Evolutionary conservation across 2,329 filamentous ascomycete species (phyloP), one percentile per base, ranked within the genome.

Genomic region (Ilyonectria robusta): DNA sequence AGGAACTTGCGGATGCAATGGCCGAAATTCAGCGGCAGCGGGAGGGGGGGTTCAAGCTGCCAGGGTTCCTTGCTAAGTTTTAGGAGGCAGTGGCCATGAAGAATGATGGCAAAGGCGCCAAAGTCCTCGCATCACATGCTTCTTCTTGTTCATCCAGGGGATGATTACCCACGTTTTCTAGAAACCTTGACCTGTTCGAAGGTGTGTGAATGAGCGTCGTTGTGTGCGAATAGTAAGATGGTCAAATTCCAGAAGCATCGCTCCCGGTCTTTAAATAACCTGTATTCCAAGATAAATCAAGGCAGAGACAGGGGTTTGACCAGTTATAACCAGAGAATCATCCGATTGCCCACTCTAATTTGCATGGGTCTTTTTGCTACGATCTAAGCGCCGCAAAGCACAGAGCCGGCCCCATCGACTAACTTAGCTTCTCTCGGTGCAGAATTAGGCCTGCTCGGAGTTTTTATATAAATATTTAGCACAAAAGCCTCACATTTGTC

Each of bases 1-100:
- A 68, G 23, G 69, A 71, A 33, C 26, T 71, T 19, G 67, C 64
- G 11, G 55, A 66, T 13, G 66, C 66, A 10, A 42, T 46, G 42
- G 62, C 57, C 3, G 66, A 68, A n/a, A 63, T 67, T 37, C 44
- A 67, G 40, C 29, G 50, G 2, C 58, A 53, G 26, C 57, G 29
- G 2, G 59, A 53, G 35, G 21, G 56, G 10, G 65, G 65, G 0
- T 51, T 50, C 29, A 56, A 51, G 40, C 48, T 67, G 31, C 48
- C 61, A 4, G 47, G 62, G 19, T 55, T 67, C 11, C 29, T 59
- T 23, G 23, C 46, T 8, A 37, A n/a, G n/a, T 35, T 53, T 11
- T 60, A 53, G 17, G 4, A 10, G 9, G 10, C 33, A 42, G 29
- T 46, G 37, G 7, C 7, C 15, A 42, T 21, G 8, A 3, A 11